Evolutionary conservation across 495 filamentous ascomycete species (phyloP).

Genomic region (Podospora pseudocomata): DNA sequence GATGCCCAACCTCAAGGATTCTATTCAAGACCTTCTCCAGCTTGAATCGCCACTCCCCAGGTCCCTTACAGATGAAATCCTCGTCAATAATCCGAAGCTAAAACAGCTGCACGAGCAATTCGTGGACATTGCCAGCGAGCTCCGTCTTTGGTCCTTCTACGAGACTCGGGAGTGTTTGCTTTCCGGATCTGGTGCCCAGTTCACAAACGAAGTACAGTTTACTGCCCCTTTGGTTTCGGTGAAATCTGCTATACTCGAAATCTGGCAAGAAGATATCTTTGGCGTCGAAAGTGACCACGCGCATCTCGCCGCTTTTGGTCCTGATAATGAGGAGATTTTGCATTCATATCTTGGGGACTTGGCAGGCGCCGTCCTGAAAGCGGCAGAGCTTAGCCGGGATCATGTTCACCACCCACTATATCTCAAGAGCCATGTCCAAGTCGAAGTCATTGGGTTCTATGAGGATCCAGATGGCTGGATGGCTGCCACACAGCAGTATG

Average conservation of each 20-base stretch:
- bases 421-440: conserved; percentile 50
- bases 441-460: conserved; percentile 62
- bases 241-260: conserved; percentile 54
- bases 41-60: conserved; percentile 52
- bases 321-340: conserved; percentile 47
- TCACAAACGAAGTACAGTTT: conserved; percentile 38
- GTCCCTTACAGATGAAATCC: conserved; percentile 48
- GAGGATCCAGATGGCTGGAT: conserved; percentile 48
- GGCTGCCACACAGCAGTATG: conserved; percentile 21
- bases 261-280: conserved; percentile 54
- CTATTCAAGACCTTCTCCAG: conserved; percentile 52
- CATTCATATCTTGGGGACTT: conserved; percentile 50
- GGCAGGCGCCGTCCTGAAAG: conserved; percentile 41
- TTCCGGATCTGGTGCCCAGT: conserved; percentile 35
- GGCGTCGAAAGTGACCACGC: conserved; percentile 57
- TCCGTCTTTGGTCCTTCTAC: conserved; percentile 65
- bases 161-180: conserved; percentile 61
- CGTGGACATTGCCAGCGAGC: conserved; percentile 55
- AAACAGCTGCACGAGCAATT: conserved; percentile 54
- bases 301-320: conserved; percentile 55
- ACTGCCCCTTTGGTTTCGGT: conserved; percentile 61
- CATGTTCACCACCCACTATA: conserved; percentile 43
- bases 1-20: conserved; percentile 51
- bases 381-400: conserved; percentile 37
- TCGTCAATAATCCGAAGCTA: conserved; percentile 46